These are phyloP conservation scores for Citrullus amarus DNA, from an alignment of 306 rosid genomes.

Conservation along the genomic window DNA sequence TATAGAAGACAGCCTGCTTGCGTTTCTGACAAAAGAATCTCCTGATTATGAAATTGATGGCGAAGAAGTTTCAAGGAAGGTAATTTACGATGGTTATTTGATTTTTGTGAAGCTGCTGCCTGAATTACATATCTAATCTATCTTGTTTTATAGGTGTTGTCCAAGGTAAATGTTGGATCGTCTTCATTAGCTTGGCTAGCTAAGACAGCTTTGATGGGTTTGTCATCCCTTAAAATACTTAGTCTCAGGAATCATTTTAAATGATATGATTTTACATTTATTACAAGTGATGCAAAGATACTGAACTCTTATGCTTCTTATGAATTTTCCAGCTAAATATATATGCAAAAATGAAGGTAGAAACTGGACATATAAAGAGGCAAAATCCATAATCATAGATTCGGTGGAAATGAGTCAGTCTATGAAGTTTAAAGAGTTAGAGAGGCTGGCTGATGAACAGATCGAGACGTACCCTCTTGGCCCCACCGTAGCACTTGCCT, in stretches of 20 bases:
- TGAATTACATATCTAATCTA: slow-evolving; percentile 13
- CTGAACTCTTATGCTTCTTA: slow-evolving; percentile 16
- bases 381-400: slow-evolving; percentile 70
- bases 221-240: slow-evolving; percentile 20
- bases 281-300: neutral
- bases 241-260: slow-evolving; percentile 6
- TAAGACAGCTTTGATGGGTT: slow-evolving; percentile 82
- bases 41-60: slow-evolving; percentile 48
- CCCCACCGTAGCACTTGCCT: slow-evolving; percentile 75
- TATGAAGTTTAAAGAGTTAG: slow-evolving; percentile 46
- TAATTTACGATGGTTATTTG: slow-evolving; percentile 12
- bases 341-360: slow-evolving; percentile 73
- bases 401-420: slow-evolving; percentile 86
- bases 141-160: slow-evolving; percentile 49
- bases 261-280: slow-evolving; percentile 13
- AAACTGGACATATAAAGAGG: slow-evolving; percentile 71
- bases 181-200: slow-evolving; percentile 82
- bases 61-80: slow-evolving; percentile 58
- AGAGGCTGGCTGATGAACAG: slow-evolving; percentile 68
- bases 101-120: neutral
- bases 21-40: slow-evolving; percentile 55
- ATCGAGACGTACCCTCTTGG: slow-evolving; percentile 85
- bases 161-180: slow-evolving; percentile 79
- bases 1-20: slow-evolving; percentile 70
- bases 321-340: slow-evolving; percentile 66